Conservation (phyloP, 306 rosid species). For the Vigna hirtella region DNA sequence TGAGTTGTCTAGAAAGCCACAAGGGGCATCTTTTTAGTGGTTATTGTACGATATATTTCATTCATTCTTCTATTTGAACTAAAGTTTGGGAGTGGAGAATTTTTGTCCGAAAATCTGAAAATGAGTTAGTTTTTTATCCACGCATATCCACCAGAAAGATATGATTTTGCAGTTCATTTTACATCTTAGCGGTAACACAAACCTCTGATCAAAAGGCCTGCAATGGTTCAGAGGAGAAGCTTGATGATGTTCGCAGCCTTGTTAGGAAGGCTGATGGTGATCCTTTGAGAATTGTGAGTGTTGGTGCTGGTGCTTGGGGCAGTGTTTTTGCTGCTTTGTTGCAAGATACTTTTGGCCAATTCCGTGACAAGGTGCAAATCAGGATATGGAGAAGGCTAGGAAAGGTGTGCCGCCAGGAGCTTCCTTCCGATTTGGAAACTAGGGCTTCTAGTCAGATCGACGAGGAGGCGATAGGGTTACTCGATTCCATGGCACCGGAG, state of each 20-base stretch:
- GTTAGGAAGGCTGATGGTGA: conserved; percentile 68
- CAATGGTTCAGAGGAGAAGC: conserved; percentile 75
- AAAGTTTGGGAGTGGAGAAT: conserved; percentile 28
- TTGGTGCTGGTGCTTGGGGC: conserved; percentile 99
- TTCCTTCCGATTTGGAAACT: conserved; percentile 65
- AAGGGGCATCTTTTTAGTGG: background rate
- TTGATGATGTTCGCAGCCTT: conserved; percentile 71
- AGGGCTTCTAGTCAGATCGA: conserved; percentile 56
- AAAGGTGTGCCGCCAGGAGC: conserved; percentile 86
- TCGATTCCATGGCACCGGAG: too few species aligned
- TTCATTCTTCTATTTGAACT: conserved; percentile 32
- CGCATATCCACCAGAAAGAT: conserved; percentile 57
- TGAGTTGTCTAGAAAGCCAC: conserved; percentile 16
- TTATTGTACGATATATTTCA: conserved; percentile 9
- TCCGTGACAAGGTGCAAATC: conserved; percentile 78
- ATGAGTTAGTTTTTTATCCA: conserved; percentile 32
- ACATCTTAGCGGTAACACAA: conserved; percentile 16
- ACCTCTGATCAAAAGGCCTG: conserved; percentile 9
- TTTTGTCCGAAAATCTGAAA: too few species aligned
- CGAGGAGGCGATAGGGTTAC: conserved; percentile 77
- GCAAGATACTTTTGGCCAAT: conserved; percentile 85
- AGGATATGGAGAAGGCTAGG: conserved; percentile 92
- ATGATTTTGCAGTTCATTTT: conserved; percentile 38
- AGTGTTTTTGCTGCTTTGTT: conserved; percentile 83
- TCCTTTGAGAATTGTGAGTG: conserved; percentile 86